These are phyloP conservation scores for Trametes gibbosa DNA, from an alignment of 768 basidiomycete species.

Conservation along the genomic window DNA sequence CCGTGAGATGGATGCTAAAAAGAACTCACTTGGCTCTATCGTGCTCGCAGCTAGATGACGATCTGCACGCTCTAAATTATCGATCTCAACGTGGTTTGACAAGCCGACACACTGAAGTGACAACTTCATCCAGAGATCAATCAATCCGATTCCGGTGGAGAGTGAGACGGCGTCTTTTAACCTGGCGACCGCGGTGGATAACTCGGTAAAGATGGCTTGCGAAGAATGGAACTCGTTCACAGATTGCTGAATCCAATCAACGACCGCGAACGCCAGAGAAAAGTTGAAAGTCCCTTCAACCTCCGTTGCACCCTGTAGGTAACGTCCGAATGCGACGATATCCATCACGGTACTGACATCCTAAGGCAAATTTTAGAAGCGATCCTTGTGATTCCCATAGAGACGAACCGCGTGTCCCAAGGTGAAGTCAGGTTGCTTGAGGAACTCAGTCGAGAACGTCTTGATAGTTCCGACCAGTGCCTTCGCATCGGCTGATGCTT, in stretches of 20 bases:
- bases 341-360: slow-evolving; percentile 3
- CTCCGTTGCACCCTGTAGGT: slow-evolving; percentile 6
- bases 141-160: slow-evolving; percentile 61
- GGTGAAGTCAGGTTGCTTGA: neutral
- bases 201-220: slow-evolving; percentile 32
- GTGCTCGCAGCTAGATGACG: neutral
- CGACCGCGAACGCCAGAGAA: slow-evolving; percentile 60
- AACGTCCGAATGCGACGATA: slow-evolving; percentile 11
- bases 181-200: slow-evolving; percentile 33
- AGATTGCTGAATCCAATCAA: slow-evolving; percentile 47
- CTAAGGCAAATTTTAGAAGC: neutral
- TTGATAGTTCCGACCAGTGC: slow-evolving; percentile 2
- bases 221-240: slow-evolving; percentile 29
- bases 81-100: neutral
- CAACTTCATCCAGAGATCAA: slow-evolving; percentile 19
- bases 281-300: slow-evolving; percentile 48
- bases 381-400: neutral
- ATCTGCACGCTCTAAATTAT: neutral
- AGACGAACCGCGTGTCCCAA: neutral
- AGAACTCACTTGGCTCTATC: neutral
- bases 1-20: no score
- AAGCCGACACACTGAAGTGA: neutral
- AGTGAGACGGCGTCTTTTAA: slow-evolving; percentile 53
- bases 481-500: neutral
- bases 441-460: neutral